These are phyloP conservation scores for Chytriomyces hyalinus DNA, from an alignment of 192 early-diverging fungal genomes.

Conservation along the genomic window DNA sequence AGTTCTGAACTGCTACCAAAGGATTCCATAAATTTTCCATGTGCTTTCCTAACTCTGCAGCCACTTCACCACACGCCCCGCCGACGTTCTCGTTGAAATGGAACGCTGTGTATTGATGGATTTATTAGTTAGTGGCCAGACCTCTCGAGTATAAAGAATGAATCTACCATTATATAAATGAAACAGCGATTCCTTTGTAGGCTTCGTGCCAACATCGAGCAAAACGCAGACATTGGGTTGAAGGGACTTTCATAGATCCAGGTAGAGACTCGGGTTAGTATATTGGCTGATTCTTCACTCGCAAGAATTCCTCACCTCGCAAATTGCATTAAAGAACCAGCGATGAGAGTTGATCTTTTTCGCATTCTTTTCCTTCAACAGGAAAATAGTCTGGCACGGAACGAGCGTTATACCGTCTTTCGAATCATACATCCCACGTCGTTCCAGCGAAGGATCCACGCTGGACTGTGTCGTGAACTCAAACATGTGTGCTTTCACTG, in stretches of 20 bases:
- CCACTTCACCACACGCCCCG: conserved; percentile 82
- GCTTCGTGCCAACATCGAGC: conserved; percentile 79
- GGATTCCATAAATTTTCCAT: conserved; percentile 71
- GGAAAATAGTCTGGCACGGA: conserved; percentile 77
- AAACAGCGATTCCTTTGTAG: conserved; percentile 60
- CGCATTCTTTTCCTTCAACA: conserved; percentile 90
- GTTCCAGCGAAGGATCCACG: conserved; percentile 66
- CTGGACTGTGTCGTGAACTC: conserved; percentile 84
- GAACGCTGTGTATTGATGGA: conserved; percentile 51
- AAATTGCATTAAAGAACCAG: conserved; percentile 83
- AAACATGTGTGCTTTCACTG: conserved; percentile 82
- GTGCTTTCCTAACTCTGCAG: conserved; percentile 62
- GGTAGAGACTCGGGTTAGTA: background rate
- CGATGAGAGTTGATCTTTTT: conserved; percentile 84
- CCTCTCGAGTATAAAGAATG: background rate
- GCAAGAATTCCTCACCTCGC: conserved; percentile 32
- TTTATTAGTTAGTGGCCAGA: conserved; percentile 3
- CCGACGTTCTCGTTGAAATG: conserved; percentile 70
- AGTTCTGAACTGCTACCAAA: conserved; percentile 79
- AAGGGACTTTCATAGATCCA: conserved; percentile 37
- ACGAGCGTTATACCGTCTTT: conserved; percentile 34
- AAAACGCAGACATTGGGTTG: conserved; percentile 73
- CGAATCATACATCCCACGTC: conserved; percentile 48
- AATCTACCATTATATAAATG: conserved; percentile 52
- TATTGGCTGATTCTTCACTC: background rate